Conservation (phyloP, 208 protist species). For the Porcisia hertigi region DNA sequence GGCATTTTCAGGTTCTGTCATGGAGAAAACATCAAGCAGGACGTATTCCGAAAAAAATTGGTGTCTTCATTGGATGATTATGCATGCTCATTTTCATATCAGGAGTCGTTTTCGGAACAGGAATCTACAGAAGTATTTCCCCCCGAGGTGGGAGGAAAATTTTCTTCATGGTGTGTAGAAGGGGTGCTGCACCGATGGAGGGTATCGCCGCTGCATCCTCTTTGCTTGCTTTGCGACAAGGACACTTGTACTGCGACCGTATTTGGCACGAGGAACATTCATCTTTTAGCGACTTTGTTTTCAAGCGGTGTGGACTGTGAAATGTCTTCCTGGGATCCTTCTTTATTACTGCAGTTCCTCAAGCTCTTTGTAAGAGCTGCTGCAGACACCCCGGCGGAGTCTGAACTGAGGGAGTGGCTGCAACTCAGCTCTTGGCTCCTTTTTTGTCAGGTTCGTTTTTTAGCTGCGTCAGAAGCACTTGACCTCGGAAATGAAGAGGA, state of each 20-base stretch:
- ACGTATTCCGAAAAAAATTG: not conserved
- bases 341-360: slow-evolving; percentile 9
- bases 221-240: not conserved
- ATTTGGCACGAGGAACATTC: not conserved
- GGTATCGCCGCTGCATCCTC: not conserved
- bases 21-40: not conserved
- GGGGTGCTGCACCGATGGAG: not conserved
- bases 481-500: not conserved
- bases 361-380: slow-evolving; percentile 1
- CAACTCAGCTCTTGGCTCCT: slow-evolving; percentile 31
- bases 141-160: not conserved
- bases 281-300: not conserved
- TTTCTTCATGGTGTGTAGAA: not conserved
- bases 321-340: not conserved
- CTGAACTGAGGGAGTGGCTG: slow-evolving; percentile 20
- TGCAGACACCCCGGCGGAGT: slow-evolving; percentile 4
- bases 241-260: too few species aligned
- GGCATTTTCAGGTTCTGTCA: not conserved
- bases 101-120: not conserved
- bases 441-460: slow-evolving; percentile 11
- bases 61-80: not conserved
- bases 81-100: slow-evolving; percentile 5
- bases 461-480: not conserved
- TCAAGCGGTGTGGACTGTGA: not conserved
- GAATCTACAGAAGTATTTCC: not conserved